These are phyloP conservation scores for Colletotrichum simmondsii DNA, from an alignment of 2,329 filamentous ascomycete genomes.

Conservation along the genomic window DNA sequence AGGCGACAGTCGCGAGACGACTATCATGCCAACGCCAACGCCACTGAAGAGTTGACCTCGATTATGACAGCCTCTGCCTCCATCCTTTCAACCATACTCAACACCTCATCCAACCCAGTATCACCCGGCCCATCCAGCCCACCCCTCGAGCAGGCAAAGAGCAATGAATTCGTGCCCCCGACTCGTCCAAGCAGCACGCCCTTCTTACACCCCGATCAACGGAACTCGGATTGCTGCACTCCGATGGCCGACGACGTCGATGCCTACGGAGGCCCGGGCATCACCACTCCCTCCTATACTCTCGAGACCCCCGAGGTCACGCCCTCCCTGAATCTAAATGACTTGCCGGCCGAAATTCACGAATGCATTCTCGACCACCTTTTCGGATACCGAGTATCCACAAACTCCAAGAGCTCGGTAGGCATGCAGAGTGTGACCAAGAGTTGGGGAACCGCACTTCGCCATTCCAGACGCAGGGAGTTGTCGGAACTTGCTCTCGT, in stretches of 20 bases:
- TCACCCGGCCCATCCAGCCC: slow-evolving; percentile 65
- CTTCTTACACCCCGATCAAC: slow-evolving; percentile 65
- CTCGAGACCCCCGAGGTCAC: slow-evolving; percentile 31
- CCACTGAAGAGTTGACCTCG: slow-evolving; percentile 45
- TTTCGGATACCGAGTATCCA: slow-evolving; percentile 74
- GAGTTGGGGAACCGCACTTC: slow-evolving; percentile 72
- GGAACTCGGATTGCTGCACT: slow-evolving; percentile 52
- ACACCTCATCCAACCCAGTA: slow-evolving; percentile 63
- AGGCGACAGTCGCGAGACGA: slow-evolving; percentile 34
- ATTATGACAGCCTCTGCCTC: slow-evolving; percentile 51
- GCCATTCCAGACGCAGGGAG: slow-evolving; percentile 74
- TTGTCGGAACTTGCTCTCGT: slow-evolving; percentile 74
- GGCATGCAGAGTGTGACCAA: slow-evolving; percentile 64
- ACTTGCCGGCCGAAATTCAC: slow-evolving; percentile 77
- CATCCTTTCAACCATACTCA: slow-evolving; percentile 48
- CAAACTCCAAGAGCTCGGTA: slow-evolving; percentile 66
- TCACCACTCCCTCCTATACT: slow-evolving; percentile 37
- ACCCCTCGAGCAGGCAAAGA: slow-evolving; percentile 58
- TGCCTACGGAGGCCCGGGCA: slow-evolving; percentile 39
- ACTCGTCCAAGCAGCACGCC: slow-evolving; percentile 70
- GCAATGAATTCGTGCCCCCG: slow-evolving; percentile 59
- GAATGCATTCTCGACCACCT: slow-evolving; percentile 78
- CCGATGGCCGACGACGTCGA: slow-evolving; percentile 42
- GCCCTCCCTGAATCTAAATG: slow-evolving; percentile 48
- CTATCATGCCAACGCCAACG: slow-evolving; percentile 32